Evolutionary conservation across 257 asterid genomes (phyloP).

Genomic region (Nicotiana noctiflora): DNA sequence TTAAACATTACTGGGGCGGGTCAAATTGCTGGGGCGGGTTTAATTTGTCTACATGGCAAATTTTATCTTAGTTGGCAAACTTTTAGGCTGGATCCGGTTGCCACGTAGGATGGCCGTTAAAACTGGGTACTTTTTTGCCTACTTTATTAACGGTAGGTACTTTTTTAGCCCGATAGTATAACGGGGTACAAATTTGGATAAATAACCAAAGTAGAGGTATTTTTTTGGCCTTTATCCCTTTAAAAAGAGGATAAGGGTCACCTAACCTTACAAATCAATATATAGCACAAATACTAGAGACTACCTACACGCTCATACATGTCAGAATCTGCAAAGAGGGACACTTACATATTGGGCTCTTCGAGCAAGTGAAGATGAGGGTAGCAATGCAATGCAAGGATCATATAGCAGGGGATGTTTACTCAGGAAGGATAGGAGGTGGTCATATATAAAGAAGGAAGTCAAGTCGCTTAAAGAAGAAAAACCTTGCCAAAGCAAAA

Average conservation of each 20-base stretch:
- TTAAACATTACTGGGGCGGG: no score
- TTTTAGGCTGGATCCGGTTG: no score
- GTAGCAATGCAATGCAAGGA: constrained; percentile 38
- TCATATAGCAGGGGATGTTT: constrained; percentile 31
- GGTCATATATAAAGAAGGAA: constrained; percentile 46
- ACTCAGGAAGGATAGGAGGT: constrained; percentile 31
- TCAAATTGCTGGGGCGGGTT: no score
- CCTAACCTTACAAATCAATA: neutral
- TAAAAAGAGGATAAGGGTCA: neutral
- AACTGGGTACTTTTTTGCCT: no score
- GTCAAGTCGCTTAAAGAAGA: constrained; percentile 41
- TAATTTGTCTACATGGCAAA: no score
- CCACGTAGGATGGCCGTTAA: no score
- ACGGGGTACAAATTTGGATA: no score
- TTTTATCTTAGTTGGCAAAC: no score
- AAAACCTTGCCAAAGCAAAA: constrained; percentile 22
- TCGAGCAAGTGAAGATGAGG: constrained; percentile 57
- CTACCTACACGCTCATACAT: neutral
- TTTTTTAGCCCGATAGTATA: no score
- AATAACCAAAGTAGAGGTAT: no score
- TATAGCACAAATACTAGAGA: neutral
- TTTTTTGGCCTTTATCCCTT: no score
- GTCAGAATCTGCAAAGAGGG: constrained; percentile 10
- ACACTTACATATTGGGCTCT: constrained; percentile 52
- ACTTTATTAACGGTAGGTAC: no score